Percentiles rank a stretch among this genome's conserved stretches.
Conservation (phyloP, 768 basidiomycete genomes). For the Mycena haematopus region DNA sequence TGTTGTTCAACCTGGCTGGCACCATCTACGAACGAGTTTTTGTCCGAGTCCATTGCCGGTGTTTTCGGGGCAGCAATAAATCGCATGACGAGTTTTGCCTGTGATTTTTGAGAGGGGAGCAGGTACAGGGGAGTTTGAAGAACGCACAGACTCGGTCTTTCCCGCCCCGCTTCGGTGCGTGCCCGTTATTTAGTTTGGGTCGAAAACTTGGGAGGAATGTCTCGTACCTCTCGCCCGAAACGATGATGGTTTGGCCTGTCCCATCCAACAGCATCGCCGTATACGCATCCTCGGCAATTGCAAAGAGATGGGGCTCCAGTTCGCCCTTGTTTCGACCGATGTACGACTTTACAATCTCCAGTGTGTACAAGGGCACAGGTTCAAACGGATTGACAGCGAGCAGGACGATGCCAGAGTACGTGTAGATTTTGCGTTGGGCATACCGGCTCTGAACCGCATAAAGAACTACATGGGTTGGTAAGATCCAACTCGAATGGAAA, state of each 20-base stretch:
- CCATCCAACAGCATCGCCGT: conserved; percentile 95
- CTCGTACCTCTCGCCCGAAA: conserved; percentile 94
- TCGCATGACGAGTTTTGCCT: conserved; percentile 99
- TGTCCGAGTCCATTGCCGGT: conserved; percentile 63
- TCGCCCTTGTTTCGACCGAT: conserved; percentile 91
- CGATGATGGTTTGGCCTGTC: conserved; percentile 97
- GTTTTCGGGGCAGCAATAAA: conserved; percentile 98
- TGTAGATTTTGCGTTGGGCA: conserved; percentile 96
- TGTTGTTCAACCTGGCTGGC: conserved; percentile 95
- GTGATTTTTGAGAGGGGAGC: conserved; percentile 11
- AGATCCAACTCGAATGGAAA: neutral
- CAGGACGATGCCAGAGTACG: conserved; percentile 97
- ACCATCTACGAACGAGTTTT: conserved; percentile 81
- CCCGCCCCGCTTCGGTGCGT: conserved; percentile 86
- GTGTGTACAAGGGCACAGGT: conserved; percentile 94
- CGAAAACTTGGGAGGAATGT: conserved; percentile 21
- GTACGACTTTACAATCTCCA: conserved; percentile 96
- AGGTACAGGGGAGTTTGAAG: neutral
- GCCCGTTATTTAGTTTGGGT: neutral
- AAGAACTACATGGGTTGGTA: conserved; percentile 61
- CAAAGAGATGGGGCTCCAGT: conserved; percentile 96
- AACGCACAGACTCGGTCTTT: conserved; percentile 92
- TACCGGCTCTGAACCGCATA: conserved; percentile 97
- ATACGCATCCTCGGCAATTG: conserved; percentile 99
- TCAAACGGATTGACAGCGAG: conserved; percentile 99